A percentile compares a stretch with the other conserved stretches of the same genome.
Conservation (phyloP, 2,329 filamentous ascomycete species). For the Talaromyces sp. region DNA sequence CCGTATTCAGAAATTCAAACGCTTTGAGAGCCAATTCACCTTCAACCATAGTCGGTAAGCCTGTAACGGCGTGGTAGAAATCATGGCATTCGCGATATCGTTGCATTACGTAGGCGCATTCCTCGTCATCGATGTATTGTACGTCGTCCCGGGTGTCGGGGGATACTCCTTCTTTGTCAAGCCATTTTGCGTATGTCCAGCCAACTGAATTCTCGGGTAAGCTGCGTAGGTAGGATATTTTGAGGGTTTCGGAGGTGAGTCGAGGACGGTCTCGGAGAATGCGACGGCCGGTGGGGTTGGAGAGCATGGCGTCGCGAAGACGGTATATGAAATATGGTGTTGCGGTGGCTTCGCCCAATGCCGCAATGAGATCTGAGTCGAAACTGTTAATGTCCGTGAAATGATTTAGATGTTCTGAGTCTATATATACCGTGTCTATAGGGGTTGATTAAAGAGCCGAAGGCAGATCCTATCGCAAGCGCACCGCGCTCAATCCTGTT, state of each 20-base stretch:
- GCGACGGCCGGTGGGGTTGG: conserved; percentile 74
- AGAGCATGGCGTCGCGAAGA: conserved; percentile 88
- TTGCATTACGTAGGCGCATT: conserved; percentile 98
- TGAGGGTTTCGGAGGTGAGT: conserved; percentile 70
- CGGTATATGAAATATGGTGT: conserved; percentile 93
- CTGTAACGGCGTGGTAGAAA: conserved; percentile 94
- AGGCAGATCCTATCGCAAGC: conserved; percentile 61
- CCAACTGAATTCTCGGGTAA: conserved; percentile 74
- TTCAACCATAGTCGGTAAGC: conserved; percentile 85
- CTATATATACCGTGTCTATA: conserved; percentile 64
- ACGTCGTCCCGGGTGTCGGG: conserved; percentile 82
- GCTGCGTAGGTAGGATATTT: conserved; percentile 65
- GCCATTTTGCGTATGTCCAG: conserved; percentile 77
- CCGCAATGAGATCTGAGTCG: conserved; percentile 76
- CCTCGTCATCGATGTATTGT: conserved; percentile 87
- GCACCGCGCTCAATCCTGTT: conserved; percentile 71
- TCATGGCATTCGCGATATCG: conserved; percentile 96
- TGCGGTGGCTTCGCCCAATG: conserved; percentile 89
- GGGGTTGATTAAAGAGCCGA: conserved; percentile 66
- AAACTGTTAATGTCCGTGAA: not conserved
- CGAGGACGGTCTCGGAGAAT: conserved; percentile 88
- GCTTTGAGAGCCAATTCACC: conserved; percentile 97
- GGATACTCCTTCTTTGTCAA: conserved; percentile 89
- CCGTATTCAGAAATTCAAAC: conserved; percentile 93
- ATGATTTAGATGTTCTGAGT: too few relatives aligned